These are phyloP conservation scores for Pseudomonodictys pantanalensis DNA, from an alignment of 495 filamentous ascomycete species.

Conservation along the genomic window DNA sequence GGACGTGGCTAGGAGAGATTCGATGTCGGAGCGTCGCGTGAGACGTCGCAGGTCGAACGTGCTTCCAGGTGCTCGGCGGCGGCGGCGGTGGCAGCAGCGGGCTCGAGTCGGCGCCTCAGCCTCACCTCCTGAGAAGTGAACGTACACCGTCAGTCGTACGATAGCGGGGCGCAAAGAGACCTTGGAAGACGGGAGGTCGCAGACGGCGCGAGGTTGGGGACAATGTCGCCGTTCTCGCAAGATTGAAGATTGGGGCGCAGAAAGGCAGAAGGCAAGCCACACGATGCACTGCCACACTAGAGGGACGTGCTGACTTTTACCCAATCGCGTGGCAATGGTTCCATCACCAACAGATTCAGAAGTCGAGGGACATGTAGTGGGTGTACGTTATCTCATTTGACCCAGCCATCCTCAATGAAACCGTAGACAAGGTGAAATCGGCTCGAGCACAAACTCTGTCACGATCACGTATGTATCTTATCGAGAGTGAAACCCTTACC, in stretches of 20 bases:
- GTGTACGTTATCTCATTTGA: conserved; percentile 15
- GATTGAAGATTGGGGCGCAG: neutral
- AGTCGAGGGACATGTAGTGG: conserved; percentile 6
- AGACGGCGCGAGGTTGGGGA: conserved; percentile 9
- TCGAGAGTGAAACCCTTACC: neutral
- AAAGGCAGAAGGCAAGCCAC: conserved; percentile 9
- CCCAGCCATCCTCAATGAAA: neutral
- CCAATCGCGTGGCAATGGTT: conserved; percentile 7
- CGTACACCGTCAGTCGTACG: conserved; percentile 10
- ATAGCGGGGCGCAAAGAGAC: conserved; percentile 15
- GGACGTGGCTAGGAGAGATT: neutral
- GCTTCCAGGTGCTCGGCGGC: conserved; percentile 16
- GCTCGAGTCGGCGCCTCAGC: neutral
- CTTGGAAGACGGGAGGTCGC: conserved; percentile 12
- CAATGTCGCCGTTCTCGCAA: conserved; percentile 5
- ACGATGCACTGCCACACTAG: conserved; percentile 16
- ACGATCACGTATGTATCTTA: neutral
- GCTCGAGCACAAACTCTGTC: neutral
- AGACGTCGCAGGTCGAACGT: conserved; percentile 13
- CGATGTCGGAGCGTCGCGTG: conserved; percentile 8
- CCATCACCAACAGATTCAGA: conserved; percentile 8
- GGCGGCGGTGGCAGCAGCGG: conserved; percentile 2
- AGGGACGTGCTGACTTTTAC: conserved; percentile 11
- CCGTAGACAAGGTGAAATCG: neutral
- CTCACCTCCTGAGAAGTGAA: neutral